Base-by-base conservation (phyloP, 1,139 yeast species). In the Wickerhamomyces sp. region DNA sequence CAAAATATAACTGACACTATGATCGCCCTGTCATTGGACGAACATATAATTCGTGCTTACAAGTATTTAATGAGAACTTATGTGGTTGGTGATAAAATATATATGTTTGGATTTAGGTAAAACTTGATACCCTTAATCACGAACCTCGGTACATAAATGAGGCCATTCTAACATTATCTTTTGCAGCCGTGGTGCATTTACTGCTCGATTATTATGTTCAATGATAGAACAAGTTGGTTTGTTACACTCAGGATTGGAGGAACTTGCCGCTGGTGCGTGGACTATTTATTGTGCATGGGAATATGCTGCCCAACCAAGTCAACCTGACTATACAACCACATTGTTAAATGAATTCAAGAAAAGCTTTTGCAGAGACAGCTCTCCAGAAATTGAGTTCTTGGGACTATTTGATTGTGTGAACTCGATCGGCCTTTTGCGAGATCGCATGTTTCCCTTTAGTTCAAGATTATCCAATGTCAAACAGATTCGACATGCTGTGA, bases 341-440 rank as follows among this genome's bases (percentile, higher is more conserved):
- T 57, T 74, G 36, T 72, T 75, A 6, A 68, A 63, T 30, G 80
- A 76, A 44, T 78, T 77, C 54, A 71, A 65, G 46, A 63, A 61
- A 36, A 73, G 78, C 0, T 78, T 78, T 49, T 69, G 78, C 28
- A 60, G 76, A 31, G 55, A 59, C 2, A 41, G 47, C 8, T 53
- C 61, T 1, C 72, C 76, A 2, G 52, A 52, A 8, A 66, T 81
- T 34, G 70, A 72, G 46, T 77, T 78, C 44, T 72, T 80, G 70
- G 87, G 86, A 0, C 57, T 80, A 24, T 80, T 81, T 70, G 88
- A 81, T 58, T 74, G 84, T 0, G 77, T 80, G 16, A 78, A 78
- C 50, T 78, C 85, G 0, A 78, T 79, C 16, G 87, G 87, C 0
- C 49, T 78, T 8, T 46, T 79, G 3, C 62, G 75, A 36, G 84